A percentile compares a stretch with the other conserved stretches of the same genome.
phyloP scores from a whole-genome alignment of 345 rosid genomes.

The Raphanus sativus region DNA sequence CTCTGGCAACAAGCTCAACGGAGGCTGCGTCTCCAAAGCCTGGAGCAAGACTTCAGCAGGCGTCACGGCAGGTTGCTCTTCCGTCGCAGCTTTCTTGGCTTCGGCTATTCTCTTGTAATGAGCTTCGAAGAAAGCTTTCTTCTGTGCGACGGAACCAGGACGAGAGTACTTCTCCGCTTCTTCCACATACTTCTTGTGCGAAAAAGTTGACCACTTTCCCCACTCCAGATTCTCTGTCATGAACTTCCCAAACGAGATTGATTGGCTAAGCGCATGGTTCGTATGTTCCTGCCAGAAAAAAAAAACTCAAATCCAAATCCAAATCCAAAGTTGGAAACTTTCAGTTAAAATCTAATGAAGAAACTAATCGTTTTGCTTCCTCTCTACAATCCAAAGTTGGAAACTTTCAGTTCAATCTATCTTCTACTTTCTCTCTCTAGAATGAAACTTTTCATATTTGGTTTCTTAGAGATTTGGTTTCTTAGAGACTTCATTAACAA shows the following conservation, averaged over 20 bases:
- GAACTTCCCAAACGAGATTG: constrained; percentile 86
- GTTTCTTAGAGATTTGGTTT: not conserved
- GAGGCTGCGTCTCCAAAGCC: constrained; percentile 36
- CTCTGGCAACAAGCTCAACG: not conserved
- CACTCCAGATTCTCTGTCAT: constrained; percentile 84
- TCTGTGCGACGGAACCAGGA: constrained; percentile 85
- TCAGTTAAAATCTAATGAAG: constrained; percentile 12
- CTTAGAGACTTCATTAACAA: not conserved
- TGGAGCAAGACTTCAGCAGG: constrained; percentile 37
- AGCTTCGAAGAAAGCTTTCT: constrained; percentile 83
- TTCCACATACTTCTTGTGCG: constrained; percentile 73
- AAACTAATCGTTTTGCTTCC: not conserved
- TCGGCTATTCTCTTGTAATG: constrained; percentile 70
- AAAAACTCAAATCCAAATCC: not conserved
- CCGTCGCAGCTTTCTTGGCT: constrained; percentile 60
- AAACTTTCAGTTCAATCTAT: not conserved
- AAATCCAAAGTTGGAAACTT: not conserved
- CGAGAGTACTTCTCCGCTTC: constrained; percentile 76
- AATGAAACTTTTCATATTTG: not conserved
- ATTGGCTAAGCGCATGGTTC: constrained; percentile 61
- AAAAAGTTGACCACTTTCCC: constrained; percentile 89
- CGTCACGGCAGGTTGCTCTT: constrained; percentile 8
- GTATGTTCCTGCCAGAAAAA: constrained; percentile 60
- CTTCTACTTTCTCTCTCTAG: not conserved
- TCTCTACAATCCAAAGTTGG: not conserved